Conservation (phyloP, 1,284 basidiomycete species). For the Apiotrichum brassicae region DNA sequence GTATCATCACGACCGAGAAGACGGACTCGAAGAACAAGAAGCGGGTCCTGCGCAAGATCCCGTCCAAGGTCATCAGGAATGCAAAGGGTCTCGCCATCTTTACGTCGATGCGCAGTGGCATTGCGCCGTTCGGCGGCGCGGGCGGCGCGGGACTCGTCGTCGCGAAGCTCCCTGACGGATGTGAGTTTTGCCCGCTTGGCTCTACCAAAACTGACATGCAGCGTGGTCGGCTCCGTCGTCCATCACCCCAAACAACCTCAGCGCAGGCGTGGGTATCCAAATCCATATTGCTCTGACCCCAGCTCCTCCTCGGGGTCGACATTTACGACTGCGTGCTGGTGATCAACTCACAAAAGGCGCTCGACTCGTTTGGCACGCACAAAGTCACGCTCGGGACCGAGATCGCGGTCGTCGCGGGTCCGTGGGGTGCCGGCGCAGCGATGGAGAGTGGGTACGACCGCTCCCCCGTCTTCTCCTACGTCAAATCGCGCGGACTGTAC, state of each 20-base stretch:
- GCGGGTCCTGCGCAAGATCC: constrained; percentile 52
- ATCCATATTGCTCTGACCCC: constrained; percentile 3
- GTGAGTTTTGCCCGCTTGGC: constrained; percentile 32
- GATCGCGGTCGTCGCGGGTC: constrained; percentile 51
- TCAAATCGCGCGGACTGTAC: constrained; percentile 47
- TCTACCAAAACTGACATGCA: constrained; percentile 5
- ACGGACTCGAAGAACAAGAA: constrained; percentile 34
- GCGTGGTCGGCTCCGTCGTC: constrained; percentile 52
- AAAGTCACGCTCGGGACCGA: constrained; percentile 52
- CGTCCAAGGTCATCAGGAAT: constrained; percentile 48
- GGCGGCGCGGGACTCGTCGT: constrained; percentile 51
- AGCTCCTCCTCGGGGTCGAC: constrained; percentile 48
- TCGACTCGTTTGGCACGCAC: constrained; percentile 51
- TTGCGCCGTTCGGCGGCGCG: constrained; percentile 53
- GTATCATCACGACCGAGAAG: constrained; percentile 33
- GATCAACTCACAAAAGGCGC: constrained; percentile 49
- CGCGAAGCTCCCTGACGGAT: constrained; percentile 46
- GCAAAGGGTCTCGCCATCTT: constrained; percentile 51
- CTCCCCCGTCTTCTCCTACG: constrained; percentile 48
- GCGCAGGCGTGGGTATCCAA: constrained; percentile 35
- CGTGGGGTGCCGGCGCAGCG: constrained; percentile 50
- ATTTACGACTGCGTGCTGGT: constrained; percentile 50
- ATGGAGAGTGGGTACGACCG: constrained; percentile 49
- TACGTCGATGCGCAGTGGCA: constrained; percentile 49
- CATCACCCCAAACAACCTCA: constrained; percentile 51